Conservation (phyloP, 2,329 filamentous ascomycete species). For the Fusarium nurragi region DNA sequence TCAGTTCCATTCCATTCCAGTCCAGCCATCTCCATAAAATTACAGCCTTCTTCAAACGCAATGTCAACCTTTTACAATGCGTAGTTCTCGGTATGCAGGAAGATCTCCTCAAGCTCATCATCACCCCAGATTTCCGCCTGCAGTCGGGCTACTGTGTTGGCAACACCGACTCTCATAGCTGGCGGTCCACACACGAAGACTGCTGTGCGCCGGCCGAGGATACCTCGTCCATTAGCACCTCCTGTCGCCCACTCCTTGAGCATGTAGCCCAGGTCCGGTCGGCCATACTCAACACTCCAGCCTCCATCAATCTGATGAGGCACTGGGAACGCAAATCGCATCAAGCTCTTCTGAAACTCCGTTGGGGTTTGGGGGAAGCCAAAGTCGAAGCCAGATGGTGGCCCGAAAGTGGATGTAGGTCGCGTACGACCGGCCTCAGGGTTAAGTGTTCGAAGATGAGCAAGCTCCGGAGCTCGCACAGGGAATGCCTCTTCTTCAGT, state of each 20-base stretch:
- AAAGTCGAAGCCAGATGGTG: constrained; percentile 75
- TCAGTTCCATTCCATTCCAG: background rate
- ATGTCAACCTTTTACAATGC: constrained; percentile 65
- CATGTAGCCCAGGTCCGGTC: constrained; percentile 88
- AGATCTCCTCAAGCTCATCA: constrained; percentile 85
- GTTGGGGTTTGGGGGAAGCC: constrained; percentile 87
- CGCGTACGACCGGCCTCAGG: constrained; percentile 49
- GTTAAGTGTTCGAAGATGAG: constrained; percentile 63
- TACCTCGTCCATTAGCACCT: constrained; percentile 70
- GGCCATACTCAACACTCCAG: constrained; percentile 92
- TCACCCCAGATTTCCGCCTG: constrained; percentile 87
- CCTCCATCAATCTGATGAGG: constrained; percentile 76
- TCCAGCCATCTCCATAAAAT: constrained; percentile 26
- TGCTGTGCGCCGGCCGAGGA: constrained; percentile 82
- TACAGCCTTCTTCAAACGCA: constrained; percentile 24
- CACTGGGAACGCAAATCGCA: constrained; percentile 87
- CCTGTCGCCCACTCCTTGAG: constrained; percentile 82
- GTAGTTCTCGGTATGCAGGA: constrained; percentile 95
- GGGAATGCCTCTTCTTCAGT: constrained; percentile 40
- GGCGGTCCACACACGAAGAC: constrained; percentile 94
- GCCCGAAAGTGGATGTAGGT: constrained; percentile 66
- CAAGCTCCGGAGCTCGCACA: constrained; percentile 62
- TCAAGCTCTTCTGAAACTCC: constrained; percentile 86
- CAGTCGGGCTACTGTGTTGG: constrained; percentile 82
- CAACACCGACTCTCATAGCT: constrained; percentile 86